These are phyloP conservation scores for Chlorella variabilis DNA, from an alignment of 163 green algal species.

Conservation along the genomic window DNA sequence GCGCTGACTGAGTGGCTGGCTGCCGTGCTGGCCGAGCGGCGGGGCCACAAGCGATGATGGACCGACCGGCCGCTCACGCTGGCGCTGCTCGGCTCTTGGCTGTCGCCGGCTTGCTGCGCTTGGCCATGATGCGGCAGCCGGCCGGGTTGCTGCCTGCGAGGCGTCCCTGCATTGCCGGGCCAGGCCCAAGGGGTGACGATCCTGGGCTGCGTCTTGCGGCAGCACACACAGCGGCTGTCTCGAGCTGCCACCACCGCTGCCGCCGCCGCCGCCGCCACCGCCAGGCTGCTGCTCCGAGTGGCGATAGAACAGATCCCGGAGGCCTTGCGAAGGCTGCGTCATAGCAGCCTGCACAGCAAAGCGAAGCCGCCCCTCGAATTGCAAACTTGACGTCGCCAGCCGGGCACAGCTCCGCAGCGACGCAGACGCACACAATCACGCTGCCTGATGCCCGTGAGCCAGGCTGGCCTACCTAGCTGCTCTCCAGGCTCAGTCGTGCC, in stretches of 20 bases:
- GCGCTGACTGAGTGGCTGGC: neutral
- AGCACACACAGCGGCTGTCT: neutral
- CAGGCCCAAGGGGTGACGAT: neutral
- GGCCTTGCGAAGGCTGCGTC: neutral
- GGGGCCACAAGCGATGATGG: neutral
- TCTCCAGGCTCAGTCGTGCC: too few relatives aligned
- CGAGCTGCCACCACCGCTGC: neutral
- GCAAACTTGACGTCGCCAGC: too few relatives aligned
- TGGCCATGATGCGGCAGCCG: neutral
- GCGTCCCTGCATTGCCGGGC: neutral
- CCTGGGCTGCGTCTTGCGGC: too few relatives aligned
- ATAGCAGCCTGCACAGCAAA: neutral
- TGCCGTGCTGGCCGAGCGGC: neutral
- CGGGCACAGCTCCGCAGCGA: too few relatives aligned
- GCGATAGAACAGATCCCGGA: neutral
- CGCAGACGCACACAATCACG: too few relatives aligned
- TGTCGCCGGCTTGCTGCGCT: neutral
- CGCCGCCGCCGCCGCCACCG: too few relatives aligned
- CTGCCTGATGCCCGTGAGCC: too few relatives aligned
- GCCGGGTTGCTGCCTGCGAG: neutral
- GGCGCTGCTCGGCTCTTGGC: neutral
- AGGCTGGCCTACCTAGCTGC: too few relatives aligned
- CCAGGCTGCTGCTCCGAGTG: neutral
- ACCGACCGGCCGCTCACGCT: neutral
- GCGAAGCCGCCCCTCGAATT: too few relatives aligned